Evolutionary conservation across 768 basidiomycete species (phyloP).

Genomic region (Asterophora parasitica): DNA sequence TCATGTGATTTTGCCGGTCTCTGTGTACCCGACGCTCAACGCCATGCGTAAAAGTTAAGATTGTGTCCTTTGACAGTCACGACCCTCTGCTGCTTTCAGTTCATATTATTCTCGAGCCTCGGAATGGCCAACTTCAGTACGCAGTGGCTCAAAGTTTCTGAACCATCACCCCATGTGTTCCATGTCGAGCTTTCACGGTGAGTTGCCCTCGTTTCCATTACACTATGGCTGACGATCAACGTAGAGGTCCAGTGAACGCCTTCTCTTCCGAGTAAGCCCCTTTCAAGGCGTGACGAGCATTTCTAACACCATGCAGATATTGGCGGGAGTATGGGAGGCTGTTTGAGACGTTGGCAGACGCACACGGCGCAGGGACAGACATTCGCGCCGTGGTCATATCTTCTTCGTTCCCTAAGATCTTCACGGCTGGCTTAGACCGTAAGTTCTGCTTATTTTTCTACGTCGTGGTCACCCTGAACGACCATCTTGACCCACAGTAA

Average conservation of each 20-base stretch:
- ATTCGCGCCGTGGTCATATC: conserved; percentile 72
- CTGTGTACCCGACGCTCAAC: too few relatives aligned
- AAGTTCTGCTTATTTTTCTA: conserved; percentile 14
- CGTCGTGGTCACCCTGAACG: not conserved
- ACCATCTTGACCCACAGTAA: conserved; percentile 21
- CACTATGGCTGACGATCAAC: not conserved
- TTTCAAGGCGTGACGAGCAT: too few relatives aligned
- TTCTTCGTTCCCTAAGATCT: conserved; percentile 64
- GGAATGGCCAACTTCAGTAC: conserved; percentile 14
- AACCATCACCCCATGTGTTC: conserved; percentile 39
- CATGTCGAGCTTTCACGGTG: conserved; percentile 44
- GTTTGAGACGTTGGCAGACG: conserved; percentile 52
- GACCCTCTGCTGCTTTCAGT: too few relatives aligned
- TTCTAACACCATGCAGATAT: too few relatives aligned
- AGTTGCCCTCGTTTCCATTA: conserved; percentile 3
- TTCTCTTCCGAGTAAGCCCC: conserved; percentile 44
- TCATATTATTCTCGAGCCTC: too few relatives aligned
- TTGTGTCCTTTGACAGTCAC: too few relatives aligned
- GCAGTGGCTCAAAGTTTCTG: conserved; percentile 45
- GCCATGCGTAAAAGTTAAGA: too few relatives aligned
- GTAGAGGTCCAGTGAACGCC: conserved; percentile 64
- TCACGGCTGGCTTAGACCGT: conserved; percentile 85
- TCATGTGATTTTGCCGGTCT: too few relatives aligned
- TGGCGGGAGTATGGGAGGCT: conserved; percentile 66
- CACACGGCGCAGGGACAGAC: conserved; percentile 31